Base-by-base conservation (phyloP, 139 green algal species). In the Ettlia oleoabundans region DNA sequence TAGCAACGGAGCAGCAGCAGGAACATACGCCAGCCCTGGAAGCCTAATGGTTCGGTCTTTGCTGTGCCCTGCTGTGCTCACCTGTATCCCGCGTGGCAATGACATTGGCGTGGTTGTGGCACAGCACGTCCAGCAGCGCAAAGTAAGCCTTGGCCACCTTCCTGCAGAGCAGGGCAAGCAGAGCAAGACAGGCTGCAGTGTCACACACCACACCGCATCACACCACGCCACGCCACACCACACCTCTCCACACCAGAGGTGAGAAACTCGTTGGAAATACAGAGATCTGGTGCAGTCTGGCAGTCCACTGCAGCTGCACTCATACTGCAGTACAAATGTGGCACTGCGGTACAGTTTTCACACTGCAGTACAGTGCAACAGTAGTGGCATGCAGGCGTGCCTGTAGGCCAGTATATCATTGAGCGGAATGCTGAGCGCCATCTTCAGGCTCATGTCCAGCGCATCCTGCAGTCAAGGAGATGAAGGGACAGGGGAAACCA, bases 41-140 rank as follows among this genome's bases (percentile, higher is more conserved):
- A 40, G 62, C 62, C 0, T 30, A 32, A 15, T 30, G 62, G 10
- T 42, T 30, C 15, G 62, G 30, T 15, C 0, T 28, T 10, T 35
- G 15, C 30, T 43, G 64, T 18, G 19, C 40, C 32, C 24, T 75
- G 38, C 33, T 41, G 7, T 32, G 35, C 73, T 52, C 53, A 80
- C 73, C 35, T 24, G 80, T 89, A 88, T 97, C 93, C 43, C 90
- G 85, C 18, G 70, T 81, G 26, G 90, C 90, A 33, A 94, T 85
- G 33, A 74, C 78, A 41, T 66, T 42, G 15, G 90, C 90, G 86
- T 98, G 94, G 65, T 89, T 91, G 80, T 95, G 91, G 58, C 92
- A 95, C 22, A 99, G 91, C 70, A 97, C 92, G 82, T 99, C 96
- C 53, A 97, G 66, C 28, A 98, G 89, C n/a, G 86, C 85, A 80